phyloP scores from a whole-genome alignment of 2,329 filamentous ascomycete species.

The Fusarium concolor region DNA sequence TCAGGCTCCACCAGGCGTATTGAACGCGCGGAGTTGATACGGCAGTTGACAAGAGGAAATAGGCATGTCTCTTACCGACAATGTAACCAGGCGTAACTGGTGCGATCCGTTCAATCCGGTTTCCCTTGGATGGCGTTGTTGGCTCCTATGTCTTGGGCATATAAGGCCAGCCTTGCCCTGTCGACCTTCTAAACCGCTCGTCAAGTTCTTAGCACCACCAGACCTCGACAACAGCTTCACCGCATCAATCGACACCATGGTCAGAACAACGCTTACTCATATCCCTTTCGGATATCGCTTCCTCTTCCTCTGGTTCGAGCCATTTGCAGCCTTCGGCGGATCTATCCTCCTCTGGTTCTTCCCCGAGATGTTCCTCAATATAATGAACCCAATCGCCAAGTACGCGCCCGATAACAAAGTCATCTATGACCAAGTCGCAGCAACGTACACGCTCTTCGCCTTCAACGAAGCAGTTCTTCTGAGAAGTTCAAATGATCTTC shows the following conservation, averaged over 20 bases:
- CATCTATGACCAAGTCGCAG: slow-evolving; percentile 35
- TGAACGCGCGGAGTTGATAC: no score
- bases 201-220: no score
- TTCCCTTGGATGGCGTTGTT: background rate
- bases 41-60: background rate
- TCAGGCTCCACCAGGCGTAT: no score
- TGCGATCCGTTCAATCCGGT: slow-evolving; percentile 3
- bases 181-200: background rate
- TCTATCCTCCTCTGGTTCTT: slow-evolving; percentile 9
- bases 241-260: background rate
- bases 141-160: background rate
- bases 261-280: background rate
- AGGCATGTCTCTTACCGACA: no score
- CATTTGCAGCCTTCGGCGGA: slow-evolving; percentile 10
- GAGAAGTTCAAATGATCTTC: slow-evolving; percentile 20
- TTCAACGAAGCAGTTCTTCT: slow-evolving; percentile 35
- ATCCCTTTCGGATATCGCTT: slow-evolving; percentile 27
- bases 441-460: slow-evolving; percentile 32
- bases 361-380: slow-evolving; percentile 21
- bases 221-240: no score
- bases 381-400: slow-evolving; percentile 17
- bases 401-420: slow-evolving; percentile 34
- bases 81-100: background rate
- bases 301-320: slow-evolving; percentile 35
- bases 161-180: background rate